A percentile compares a stretch with the other conserved stretches of the same genome.
Conservation (phyloP, 2,329 filamentous ascomycete genomes). For the Metarhizium album region DNA sequence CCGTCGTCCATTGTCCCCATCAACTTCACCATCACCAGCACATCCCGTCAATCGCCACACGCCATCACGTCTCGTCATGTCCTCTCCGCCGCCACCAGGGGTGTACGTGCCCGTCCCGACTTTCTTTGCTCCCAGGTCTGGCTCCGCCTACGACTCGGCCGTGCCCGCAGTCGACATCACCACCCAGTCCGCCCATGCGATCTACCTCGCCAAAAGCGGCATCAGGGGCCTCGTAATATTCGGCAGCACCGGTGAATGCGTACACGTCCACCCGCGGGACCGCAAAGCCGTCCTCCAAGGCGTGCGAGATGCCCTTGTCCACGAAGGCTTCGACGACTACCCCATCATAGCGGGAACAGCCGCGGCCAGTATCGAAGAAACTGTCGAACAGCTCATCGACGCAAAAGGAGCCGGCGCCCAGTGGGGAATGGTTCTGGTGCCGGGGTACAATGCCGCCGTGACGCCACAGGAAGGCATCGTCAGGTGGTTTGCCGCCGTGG, state of each 20-base stretch:
- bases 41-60: background rate
- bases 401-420: slow-evolving; percentile 47
- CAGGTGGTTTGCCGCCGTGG: slow-evolving; percentile 47
- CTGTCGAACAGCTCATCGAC: slow-evolving; percentile 43
- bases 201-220: slow-evolving; percentile 50
- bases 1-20: background rate
- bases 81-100: slow-evolving; percentile 37
- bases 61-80: background rate
- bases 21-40: background rate
- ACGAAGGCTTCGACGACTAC: slow-evolving; percentile 44
- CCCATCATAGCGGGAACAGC: slow-evolving; percentile 52
- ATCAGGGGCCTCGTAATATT: slow-evolving; percentile 52
- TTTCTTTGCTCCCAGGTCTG: slow-evolving; percentile 42
- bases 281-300: slow-evolving; percentile 43
- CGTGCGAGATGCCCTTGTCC: slow-evolving; percentile 43
- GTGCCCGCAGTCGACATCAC: slow-evolving; percentile 45
- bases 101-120: slow-evolving; percentile 53
- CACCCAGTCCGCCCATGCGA: slow-evolving; percentile 45
- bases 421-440: slow-evolving; percentile 48
- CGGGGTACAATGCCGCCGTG: slow-evolving; percentile 47
- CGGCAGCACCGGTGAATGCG: slow-evolving; percentile 53
- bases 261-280: slow-evolving; percentile 49
- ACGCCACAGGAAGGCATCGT: slow-evolving; percentile 44
- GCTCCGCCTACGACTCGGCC: slow-evolving; percentile 30
- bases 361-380: slow-evolving; percentile 51